Base-by-base conservation (phyloP, 345 rosid species). In the Anacardium occidentale region DNA sequence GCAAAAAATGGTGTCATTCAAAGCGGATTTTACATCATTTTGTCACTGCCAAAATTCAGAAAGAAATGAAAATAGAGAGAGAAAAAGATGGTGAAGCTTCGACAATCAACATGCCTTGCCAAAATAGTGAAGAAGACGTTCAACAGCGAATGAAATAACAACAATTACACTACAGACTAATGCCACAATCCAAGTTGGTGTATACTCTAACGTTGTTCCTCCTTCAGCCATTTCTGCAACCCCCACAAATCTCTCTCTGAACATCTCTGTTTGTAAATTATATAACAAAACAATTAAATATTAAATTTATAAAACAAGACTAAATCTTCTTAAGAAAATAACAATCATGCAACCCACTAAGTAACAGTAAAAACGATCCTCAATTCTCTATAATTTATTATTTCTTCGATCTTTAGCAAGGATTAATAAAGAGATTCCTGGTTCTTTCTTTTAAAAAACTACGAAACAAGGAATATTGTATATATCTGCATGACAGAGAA, bases 161-260 rank as follows among this genome's bases (percentile, higher is more conserved):
- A 93, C 97, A 14, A 93, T 91, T 68, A 89, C 85, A 32, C 76
- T 44, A 88, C 97, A 90, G 63, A 93, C 97, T 8, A 78, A 77
- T 18, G 97, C 89, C 18, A 93, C 88, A 14, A 91, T 87, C 97
- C 94, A 91, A 14, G 94, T 91, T 22, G 97, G 92, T 0, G 97
- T 89, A 42, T 78, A 83, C 83, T 90, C 94, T 53, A 92, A 81
- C 10, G 79, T 77, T n/a, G 81, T 78, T 15, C 90, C 92, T 77
- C 80, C 92, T 75, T 62, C 96, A 0, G 85, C 81, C 94, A 90
- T 82, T 50, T 50, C 53, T 14, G 53, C 53, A 50, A 50, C 42
- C 7, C 42, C 9, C 42, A 37, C 5, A 37, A 4, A 29, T 54
- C 7, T 56, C 17, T 56, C 60, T 75, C 3, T 29, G 2, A 29